These are phyloP conservation scores for Alternaria gaisen DNA, from an alignment of 2,329 filamentous ascomycete species.

Conservation along the genomic window DNA sequence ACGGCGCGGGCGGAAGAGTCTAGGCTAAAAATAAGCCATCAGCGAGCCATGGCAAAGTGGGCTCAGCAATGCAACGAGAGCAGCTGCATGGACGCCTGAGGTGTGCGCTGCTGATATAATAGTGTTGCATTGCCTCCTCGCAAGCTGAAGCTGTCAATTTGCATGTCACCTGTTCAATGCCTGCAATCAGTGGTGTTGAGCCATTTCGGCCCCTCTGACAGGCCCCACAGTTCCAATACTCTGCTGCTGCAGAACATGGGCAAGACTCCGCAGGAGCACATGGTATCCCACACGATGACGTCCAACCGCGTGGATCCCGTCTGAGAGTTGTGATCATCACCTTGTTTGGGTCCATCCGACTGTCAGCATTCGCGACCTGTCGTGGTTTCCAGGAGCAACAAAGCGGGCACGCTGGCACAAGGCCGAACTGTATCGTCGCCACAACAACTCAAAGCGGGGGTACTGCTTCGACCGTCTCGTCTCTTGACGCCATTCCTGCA, in stretches of 20 bases:
- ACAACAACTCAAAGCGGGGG: background rate
- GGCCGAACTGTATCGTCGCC: background rate
- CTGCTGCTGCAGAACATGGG: constrained; percentile 9
- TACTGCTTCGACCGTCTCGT: background rate
- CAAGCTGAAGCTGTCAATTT: background rate
- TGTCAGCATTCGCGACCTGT: background rate
- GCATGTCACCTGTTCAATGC: constrained; percentile 4
- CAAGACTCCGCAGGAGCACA: constrained; percentile 5
- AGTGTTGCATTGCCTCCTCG: constrained; percentile 10
- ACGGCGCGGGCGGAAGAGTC: constrained; percentile 2
- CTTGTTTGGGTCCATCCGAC: background rate
- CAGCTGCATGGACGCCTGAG: background rate
- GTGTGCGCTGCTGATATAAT: constrained; percentile 3
- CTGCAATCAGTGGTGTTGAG: constrained; percentile 8
- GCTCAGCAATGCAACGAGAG: constrained; percentile 3
- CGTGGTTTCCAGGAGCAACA: constrained; percentile 12
- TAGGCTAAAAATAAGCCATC: constrained; percentile 5
- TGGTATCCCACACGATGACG: constrained; percentile 19
- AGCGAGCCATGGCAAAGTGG: constrained; percentile 3
- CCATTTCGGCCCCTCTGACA: constrained; percentile 12
- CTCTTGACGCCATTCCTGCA: background rate
- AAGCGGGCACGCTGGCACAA: background rate
- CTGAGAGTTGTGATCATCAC: constrained; percentile 2
- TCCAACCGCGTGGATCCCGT: constrained; percentile 7
- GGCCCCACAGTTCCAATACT: constrained; percentile 15